Evolutionary conservation across 768 basidiomycete species (phyloP).

Genomic region (Leccinum uliginosum): DNA sequence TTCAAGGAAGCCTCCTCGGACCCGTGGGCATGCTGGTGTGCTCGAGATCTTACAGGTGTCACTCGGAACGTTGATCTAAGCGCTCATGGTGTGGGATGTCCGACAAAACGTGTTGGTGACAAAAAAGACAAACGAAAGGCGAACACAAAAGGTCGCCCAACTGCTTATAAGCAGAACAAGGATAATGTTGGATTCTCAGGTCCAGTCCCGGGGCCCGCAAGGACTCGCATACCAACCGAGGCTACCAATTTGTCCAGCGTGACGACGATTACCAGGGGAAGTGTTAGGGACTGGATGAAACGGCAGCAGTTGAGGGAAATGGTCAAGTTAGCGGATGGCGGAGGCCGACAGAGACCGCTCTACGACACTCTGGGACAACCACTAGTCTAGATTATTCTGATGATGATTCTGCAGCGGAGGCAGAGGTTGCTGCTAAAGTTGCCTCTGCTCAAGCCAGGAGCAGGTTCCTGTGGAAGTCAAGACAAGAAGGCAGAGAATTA

Average conservation of each 20-base stretch:
- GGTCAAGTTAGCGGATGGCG: conserved; percentile 55
- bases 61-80: conserved; percentile 29
- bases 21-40: conserved; percentile 27
- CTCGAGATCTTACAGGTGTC: conserved; percentile 39
- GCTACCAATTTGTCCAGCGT: conserved; percentile 19
- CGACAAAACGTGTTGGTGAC: conserved; percentile 14
- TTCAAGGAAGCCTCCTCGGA: conserved; percentile 27
- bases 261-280: conserved; percentile 23
- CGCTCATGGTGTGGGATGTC: conserved; percentile 27
- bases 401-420: conserved; percentile 25
- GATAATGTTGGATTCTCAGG: conserved; percentile 18
- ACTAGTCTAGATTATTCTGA: conserved; percentile 19
- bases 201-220: conserved; percentile 8
- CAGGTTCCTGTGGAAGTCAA: conserved; percentile 2
- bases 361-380: conserved; percentile 15
- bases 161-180: conserved; percentile 26
- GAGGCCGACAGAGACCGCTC: conserved; percentile 37
- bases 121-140: conserved; percentile 27
- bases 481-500: neutral
- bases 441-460: conserved; percentile 6
- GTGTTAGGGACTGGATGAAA: conserved; percentile 58
- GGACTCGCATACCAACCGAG: too few relatives aligned
- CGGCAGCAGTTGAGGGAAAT: conserved; percentile 67
- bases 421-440: conserved; percentile 24
- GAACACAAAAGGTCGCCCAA: conserved; percentile 18